Base-by-base conservation (phyloP, 1,284 basidiomycete genomes). In the Leccinum fallax region DNA sequence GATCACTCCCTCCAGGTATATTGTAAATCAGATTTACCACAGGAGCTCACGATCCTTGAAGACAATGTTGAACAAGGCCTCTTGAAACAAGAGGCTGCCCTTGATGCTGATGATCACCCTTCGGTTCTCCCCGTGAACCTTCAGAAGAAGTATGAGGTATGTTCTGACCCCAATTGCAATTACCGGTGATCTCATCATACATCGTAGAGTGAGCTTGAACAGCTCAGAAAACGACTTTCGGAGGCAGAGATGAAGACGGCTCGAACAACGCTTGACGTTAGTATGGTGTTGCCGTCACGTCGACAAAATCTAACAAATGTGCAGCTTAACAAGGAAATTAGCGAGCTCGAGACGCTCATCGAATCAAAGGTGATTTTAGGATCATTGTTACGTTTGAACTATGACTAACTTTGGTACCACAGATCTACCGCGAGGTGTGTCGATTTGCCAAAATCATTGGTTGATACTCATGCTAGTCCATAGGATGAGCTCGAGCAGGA, bases 401-500 rank as follows among this genome's bases (percentile, higher is more conserved):
- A 6, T 32, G 48, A 53, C 65, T 73, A 19, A 77, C 46, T 19
- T 54, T 15, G 30, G 30, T 48, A 7, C 11, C n/a, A 34, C 49
- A 92, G 89, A 97, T 97, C 66, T 96, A 96, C 75, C 88, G 89
- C 57, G 94, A 97, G 74, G 88, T 87, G 67, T 57, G 80, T 65
- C 19, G 19, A 48, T 36, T 13, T 51, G 30, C 34, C 46, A 52
- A n/a, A 52, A 43, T 49, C 2, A 13, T 57, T 32, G 36, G 11
- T 15, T 49, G 9, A 59, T 61, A 48, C 59, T 65, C 48, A 63
- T 61, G 11, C 57, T 34, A 24, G 54, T 55, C 53, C 49, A 53
- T 61, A 90, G 85, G 95, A 95, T 72, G 95, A 96, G 71, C 86
- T 97, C 43, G 95, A 97, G 73, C 88, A 88, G 68, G 92, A 95